Evolutionary conservation across 495 filamentous ascomycete species (phyloP).

Genomic region (Endocarpon pusillum): DNA sequence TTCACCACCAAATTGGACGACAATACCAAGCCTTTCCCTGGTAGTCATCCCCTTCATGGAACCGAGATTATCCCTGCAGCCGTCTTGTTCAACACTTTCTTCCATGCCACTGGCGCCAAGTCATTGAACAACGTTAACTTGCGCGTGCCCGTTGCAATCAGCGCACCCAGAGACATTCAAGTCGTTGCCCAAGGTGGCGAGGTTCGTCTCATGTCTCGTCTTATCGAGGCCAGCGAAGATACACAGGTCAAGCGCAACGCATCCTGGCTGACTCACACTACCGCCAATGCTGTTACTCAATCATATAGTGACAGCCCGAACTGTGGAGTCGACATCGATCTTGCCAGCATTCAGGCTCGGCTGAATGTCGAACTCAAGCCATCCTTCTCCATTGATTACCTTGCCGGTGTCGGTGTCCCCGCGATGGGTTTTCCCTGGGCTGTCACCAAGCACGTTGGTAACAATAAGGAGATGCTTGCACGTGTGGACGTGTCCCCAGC

Average conservation of each 20-base stretch:
- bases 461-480: constrained; percentile 25
- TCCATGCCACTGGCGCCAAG: constrained; percentile 9
- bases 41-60: constrained; percentile 17
- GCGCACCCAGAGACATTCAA: constrained; percentile 19
- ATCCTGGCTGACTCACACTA: constrained; percentile 25
- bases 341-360: constrained; percentile 4
- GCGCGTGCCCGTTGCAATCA: constrained; percentile 19
- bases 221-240: constrained; percentile 6
- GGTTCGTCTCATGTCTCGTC: constrained; percentile 16
- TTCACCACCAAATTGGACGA: constrained; percentile 15
- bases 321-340: constrained; percentile 12
- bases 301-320: too few species aligned
- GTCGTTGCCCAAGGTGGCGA: constrained; percentile 12
- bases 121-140: constrained; percentile 12
- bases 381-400: constrained; percentile 24
- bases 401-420: constrained; percentile 22
- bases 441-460: constrained; percentile 23
- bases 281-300: too few species aligned
- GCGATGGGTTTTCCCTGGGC: constrained; percentile 30
- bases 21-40: constrained; percentile 19
- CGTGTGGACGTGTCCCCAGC: constrained; percentile 17
- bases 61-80: constrained; percentile 27
- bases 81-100: constrained; percentile 23
- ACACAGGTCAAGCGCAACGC: constrained; percentile 8
- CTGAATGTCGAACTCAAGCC: constrained; percentile 8